Evolutionary conservation across 352 stramenopile species (phyloP).

Genomic region (Nothophytophthora sp.): DNA sequence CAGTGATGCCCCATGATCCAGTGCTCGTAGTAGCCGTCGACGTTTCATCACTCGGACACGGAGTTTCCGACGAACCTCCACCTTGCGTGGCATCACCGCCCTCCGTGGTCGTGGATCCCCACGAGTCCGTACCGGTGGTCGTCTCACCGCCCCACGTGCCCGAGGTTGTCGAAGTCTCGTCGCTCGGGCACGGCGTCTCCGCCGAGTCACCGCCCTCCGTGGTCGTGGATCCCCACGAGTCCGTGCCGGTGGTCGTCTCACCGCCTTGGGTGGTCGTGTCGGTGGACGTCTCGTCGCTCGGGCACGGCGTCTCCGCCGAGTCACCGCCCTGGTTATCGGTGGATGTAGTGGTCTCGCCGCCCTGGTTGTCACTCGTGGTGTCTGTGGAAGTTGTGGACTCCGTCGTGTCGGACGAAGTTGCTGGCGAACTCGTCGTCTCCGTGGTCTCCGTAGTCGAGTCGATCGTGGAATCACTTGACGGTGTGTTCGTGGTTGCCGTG

Average conservation of each 20-base stretch:
- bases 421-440: not conserved
- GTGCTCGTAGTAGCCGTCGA: too few relatives aligned
- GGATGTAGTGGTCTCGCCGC: not conserved
- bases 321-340: not conserved
- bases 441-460: not conserved
- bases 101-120: slow-evolving; percentile 1
- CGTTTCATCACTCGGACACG: slow-evolving; percentile 3
- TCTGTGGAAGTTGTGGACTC: slow-evolving; percentile 3
- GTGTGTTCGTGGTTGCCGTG: slow-evolving; percentile 2
- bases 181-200: slow-evolving; percentile 4
- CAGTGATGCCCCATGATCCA: not conserved
- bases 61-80: slow-evolving; percentile 6
- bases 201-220: not conserved
- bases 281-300: slow-evolving; percentile 6
- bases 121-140: not conserved
- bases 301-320: slow-evolving; percentile 10
- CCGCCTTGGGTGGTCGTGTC: not conserved
- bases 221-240: not conserved
- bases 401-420: slow-evolving; percentile 3
- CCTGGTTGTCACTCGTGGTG: too few relatives aligned
- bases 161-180: not conserved
- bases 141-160: not conserved
- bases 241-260: not conserved
- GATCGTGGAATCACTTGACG: slow-evolving; percentile 3
- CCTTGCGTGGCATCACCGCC: slow-evolving; percentile 6